A percentile compares a stretch with the other conserved stretches of the same genome.
These are phyloP conservation scores for Deakozyma indianensis DNA, from an alignment of 805 yeast species.

Conservation along the genomic window DNA sequence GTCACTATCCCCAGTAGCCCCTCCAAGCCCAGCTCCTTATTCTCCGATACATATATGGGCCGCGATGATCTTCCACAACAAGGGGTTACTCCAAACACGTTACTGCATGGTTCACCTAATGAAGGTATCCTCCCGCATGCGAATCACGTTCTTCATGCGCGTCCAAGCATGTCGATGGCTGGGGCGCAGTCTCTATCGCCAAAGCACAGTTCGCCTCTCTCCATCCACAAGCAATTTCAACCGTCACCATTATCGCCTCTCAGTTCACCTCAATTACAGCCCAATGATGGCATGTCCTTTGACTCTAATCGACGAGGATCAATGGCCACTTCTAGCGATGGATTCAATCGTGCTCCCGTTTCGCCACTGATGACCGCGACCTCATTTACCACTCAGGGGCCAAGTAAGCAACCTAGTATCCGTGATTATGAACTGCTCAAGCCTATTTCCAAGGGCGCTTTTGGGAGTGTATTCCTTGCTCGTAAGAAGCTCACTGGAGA, in stretches of 20 bases:
- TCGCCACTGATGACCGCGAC: conserved; percentile 71
- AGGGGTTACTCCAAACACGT: background rate
- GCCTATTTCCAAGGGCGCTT: conserved; percentile 94
- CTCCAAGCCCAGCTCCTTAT: conserved; percentile 15
- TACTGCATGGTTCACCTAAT: background rate
- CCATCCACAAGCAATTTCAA: background rate
- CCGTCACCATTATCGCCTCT: conserved; percentile 45
- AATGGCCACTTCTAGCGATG: conserved; percentile 14
- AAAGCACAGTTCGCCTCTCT: background rate
- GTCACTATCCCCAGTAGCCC: background rate
- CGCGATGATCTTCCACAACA: conserved; percentile 28
- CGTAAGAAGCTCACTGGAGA: conserved; percentile 80
- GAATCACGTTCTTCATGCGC: background rate
- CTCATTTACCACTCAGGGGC: conserved; percentile 42
- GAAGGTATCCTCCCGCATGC: background rate
- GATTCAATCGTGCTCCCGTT: conserved; percentile 42
- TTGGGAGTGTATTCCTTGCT: conserved; percentile 87
- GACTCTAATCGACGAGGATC: conserved; percentile 16
- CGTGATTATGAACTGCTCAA: conserved; percentile 80
- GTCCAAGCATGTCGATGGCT: background rate
- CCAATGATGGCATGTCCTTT: conserved; percentile 25
- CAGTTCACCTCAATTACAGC: conserved; percentile 42
- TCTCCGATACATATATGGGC: conserved; percentile 28
- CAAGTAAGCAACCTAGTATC: conserved; percentile 48
- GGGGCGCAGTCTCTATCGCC: background rate